phyloP scores from a whole-genome alignment of 2,329 filamentous ascomycete genomes.

The Fusarium keratoplasticum region DNA sequence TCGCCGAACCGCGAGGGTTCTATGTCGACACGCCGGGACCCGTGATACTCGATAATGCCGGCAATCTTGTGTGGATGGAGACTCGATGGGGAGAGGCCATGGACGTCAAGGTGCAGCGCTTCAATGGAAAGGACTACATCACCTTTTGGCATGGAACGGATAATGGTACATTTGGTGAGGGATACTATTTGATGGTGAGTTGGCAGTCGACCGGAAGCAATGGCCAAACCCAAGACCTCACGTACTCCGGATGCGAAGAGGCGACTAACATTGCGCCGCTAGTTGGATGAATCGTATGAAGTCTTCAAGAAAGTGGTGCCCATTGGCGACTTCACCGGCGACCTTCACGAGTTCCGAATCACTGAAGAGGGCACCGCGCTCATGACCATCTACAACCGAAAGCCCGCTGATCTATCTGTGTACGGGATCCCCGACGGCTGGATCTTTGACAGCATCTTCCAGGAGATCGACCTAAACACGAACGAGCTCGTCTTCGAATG shows the following conservation, averaged over 20 bases:
- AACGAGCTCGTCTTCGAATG: conserved; percentile 63
- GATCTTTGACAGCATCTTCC: conserved; percentile 52
- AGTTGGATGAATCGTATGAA: conserved; percentile 49
- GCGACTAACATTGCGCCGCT: not conserved
- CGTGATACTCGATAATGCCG: conserved; percentile 57
- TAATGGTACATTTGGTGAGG: conserved; percentile 59
- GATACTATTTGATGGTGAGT: conserved; percentile 59
- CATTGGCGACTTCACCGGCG: conserved; percentile 38
- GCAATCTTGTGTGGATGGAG: conserved; percentile 60
- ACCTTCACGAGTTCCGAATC: conserved; percentile 55
- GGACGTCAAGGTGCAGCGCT: conserved; percentile 39
- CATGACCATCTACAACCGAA: conserved; percentile 52
- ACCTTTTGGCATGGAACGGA: conserved; percentile 54
- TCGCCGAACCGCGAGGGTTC: conserved; percentile 53
- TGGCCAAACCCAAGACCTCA: not conserved
- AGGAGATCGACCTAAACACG: conserved; percentile 63
- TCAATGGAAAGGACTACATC: conserved; percentile 28
- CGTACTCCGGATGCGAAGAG: too few relatives aligned
- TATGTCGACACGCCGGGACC: conserved; percentile 53
- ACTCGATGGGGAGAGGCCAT: conserved; percentile 42
- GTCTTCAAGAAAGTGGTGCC: conserved; percentile 42
- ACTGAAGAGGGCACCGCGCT: conserved; percentile 55
- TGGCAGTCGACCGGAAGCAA: not conserved
- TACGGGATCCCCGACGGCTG: conserved; percentile 40
- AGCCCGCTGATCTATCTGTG: conserved; percentile 38